Conservation (phyloP, 371 early-diverging fungal species). For the Mortierella sp. region DNA sequence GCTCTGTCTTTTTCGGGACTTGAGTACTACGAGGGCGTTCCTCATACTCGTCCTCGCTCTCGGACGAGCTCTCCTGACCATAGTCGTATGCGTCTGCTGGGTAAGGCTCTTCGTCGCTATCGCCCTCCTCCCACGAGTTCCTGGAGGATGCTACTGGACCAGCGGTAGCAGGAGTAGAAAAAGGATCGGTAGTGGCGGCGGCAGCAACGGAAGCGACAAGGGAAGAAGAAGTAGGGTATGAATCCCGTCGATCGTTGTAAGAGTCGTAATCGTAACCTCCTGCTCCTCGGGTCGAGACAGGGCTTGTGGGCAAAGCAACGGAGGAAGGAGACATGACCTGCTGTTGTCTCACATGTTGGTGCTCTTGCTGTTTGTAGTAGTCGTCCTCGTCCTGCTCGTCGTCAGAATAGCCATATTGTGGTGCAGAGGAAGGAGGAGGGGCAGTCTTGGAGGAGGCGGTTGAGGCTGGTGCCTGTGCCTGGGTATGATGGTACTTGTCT, state of each 20-base stretch:
- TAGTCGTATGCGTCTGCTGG: slow-evolving; percentile 44
- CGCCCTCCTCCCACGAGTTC: slow-evolving; percentile 49
- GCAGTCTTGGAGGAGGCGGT: not conserved
- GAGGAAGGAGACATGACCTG: slow-evolving; percentile 13
- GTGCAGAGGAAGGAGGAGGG: not conserved
- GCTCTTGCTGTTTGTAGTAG: slow-evolving; percentile 1
- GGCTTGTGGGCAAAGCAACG: slow-evolving; percentile 39
- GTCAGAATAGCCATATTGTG: slow-evolving; percentile 3
- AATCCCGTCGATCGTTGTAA: slow-evolving; percentile 11
- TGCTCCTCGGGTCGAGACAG: slow-evolving; percentile 23
- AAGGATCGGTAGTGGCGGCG: not conserved
- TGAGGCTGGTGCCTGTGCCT: not conserved
- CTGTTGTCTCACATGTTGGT: slow-evolving; percentile 20
- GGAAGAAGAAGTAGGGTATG: slow-evolving; percentile 9
- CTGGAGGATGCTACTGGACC: slow-evolving; percentile 9
- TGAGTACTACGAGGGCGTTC: slow-evolving; percentile 33
- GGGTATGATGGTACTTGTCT: slow-evolving; percentile 6
- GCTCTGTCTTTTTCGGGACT: slow-evolving; percentile 7
- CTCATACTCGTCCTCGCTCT: slow-evolving; percentile 34
- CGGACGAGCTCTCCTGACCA: slow-evolving; percentile 26
- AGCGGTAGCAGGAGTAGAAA: slow-evolving; percentile 8
- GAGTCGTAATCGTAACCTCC: slow-evolving; percentile 7
- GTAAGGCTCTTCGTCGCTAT: slow-evolving; percentile 46
- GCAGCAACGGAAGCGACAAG: not conserved
- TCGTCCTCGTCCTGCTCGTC: slow-evolving; percentile 5